Percentiles rank a stretch among this genome's conserved stretches.
Conservation (phyloP, 2,329 filamentous ascomycete genomes). For the Cladophialophora bantiana region DNA sequence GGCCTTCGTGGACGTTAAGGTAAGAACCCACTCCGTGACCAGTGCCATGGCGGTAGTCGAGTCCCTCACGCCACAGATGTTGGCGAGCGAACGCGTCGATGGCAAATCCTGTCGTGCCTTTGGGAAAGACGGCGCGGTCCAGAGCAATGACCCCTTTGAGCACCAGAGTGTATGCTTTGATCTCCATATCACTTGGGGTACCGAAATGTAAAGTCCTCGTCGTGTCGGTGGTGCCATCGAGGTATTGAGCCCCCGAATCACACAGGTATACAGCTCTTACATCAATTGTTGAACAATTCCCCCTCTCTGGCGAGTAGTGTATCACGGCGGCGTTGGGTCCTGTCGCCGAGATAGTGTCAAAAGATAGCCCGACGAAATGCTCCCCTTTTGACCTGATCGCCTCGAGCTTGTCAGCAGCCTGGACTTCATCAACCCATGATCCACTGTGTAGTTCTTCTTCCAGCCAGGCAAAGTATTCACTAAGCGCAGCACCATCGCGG, state of each 20-base stretch:
- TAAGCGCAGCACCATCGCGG: conserved; percentile 88
- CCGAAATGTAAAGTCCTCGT: conserved; percentile 94
- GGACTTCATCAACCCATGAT: conserved; percentile 80
- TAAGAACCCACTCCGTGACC: conserved; percentile 95
- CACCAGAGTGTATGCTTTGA: conserved; percentile 89
- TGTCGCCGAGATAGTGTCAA: conserved; percentile 94
- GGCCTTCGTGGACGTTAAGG: conserved; percentile 96
- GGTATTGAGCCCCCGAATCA: conserved; percentile 95
- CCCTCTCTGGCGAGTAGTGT: conserved; percentile 89
- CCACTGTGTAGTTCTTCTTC: conserved; percentile 85
- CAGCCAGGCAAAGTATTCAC: conserved; percentile 94
- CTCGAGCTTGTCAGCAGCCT: conserved; percentile 90
- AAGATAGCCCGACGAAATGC: conserved; percentile 87
- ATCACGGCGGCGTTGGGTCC: conserved; percentile 93
- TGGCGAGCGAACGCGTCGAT: conserved; percentile 89
- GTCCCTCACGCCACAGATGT: conserved; percentile 87
- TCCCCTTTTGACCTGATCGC: conserved; percentile 65
- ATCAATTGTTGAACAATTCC: conserved; percentile 82
- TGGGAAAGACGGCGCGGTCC: conserved; percentile 86
- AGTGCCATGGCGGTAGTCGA: conserved; percentile 96
- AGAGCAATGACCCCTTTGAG: conserved; percentile 92
- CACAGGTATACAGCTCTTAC: conserved; percentile 88
- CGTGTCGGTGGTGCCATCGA: conserved; percentile 94
- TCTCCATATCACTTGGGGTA: conserved; percentile 80
- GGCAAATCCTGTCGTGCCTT: conserved; percentile 92